Conservation (phyloP, 139 green algal genomes). For the Mesotaenium endlicherianum region DNA sequence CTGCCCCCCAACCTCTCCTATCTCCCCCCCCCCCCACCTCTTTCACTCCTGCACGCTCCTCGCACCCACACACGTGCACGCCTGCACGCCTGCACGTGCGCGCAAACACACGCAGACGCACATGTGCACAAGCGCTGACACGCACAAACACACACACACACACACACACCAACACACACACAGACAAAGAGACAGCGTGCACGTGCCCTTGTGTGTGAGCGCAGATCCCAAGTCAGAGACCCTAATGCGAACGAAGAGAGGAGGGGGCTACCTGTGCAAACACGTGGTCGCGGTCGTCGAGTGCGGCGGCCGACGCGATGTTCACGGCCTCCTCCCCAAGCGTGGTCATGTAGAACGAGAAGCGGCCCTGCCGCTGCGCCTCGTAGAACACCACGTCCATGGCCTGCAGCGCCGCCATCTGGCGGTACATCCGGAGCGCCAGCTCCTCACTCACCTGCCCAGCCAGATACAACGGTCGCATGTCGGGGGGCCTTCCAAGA, state of each 20-base stretch:
- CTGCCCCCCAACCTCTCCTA: too few relatives aligned
- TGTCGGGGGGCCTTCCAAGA: too few relatives aligned
- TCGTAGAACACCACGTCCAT: slow-evolving; percentile 92
- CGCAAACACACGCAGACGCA: neutral
- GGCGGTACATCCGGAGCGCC: slow-evolving; percentile 16
- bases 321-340: slow-evolving; percentile 78
- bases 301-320: slow-evolving; percentile 71
- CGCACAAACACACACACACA: neutral
- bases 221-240: neutral
- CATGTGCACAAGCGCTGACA: neutral
- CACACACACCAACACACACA: neutral
- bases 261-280: slow-evolving; percentile 39
- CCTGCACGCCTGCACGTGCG: too few relatives aligned
- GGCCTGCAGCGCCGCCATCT: slow-evolving; percentile 49
- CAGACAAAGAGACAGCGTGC: neutral
- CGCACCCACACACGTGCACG: too few relatives aligned
- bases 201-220: too few relatives aligned
- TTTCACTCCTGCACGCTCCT: too few relatives aligned
- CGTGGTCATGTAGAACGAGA: slow-evolving; percentile 94
- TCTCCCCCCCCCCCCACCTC: too few relatives aligned
- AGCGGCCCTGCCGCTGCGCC: slow-evolving; percentile 88
- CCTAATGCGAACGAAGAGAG: neutral
- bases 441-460: neutral
- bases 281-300: slow-evolving; percentile 72
- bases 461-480: too few relatives aligned